Percentiles rank a stretch among this genome's conserved stretches.
phyloP scores from a whole-genome alignment of 306 rosid genomes.

The Gillenia trifoliata region DNA sequence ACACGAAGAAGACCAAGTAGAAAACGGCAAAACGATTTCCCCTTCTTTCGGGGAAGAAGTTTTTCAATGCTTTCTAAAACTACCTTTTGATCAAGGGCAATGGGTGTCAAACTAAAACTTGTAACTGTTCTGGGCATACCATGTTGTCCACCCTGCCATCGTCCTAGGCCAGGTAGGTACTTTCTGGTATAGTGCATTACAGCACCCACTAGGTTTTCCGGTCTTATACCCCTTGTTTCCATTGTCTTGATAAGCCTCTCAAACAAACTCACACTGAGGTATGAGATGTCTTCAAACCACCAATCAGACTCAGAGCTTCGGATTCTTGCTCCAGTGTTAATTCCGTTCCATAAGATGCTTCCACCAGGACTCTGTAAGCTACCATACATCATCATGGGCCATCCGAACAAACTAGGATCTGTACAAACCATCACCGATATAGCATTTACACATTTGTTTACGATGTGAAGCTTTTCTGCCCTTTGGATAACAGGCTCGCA shows the following conservation, averaged over 20 bases:
- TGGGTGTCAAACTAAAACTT: slow-evolving; percentile 76
- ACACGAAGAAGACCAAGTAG: slow-evolving; percentile 89
- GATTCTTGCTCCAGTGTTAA: slow-evolving; percentile 88
- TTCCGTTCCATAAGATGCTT: slow-evolving; percentile 95
- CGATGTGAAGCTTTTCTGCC: slow-evolving; percentile 68
- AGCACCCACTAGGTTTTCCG: slow-evolving; percentile 74
- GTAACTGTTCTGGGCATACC: slow-evolving; percentile 62
- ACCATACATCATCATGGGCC: slow-evolving; percentile 99
- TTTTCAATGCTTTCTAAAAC: slow-evolving; percentile 72
- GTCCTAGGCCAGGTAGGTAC: slow-evolving; percentile 83
- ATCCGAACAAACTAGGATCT: slow-evolving; percentile 92
- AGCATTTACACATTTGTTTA: slow-evolving; percentile 67
- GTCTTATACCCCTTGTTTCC: slow-evolving; percentile 76
- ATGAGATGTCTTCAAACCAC: slow-evolving; percentile 99
- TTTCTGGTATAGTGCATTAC: slow-evolving; percentile 77
- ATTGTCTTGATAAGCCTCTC: slow-evolving; percentile 82
- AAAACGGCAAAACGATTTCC: slow-evolving; percentile 76
- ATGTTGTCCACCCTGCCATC: slow-evolving; percentile 78
- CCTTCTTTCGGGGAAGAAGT: slow-evolving; percentile 85
- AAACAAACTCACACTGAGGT: slow-evolving; percentile 64
- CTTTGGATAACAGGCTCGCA: slow-evolving; percentile 52
- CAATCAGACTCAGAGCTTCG: slow-evolving; percentile 89
- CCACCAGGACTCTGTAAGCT: slow-evolving; percentile 98
- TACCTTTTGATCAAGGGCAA: slow-evolving; percentile 62
- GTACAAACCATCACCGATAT: slow-evolving; percentile 91